Base-by-base conservation (phyloP, 140 eudicot genomes). In the Cichorium intybus region DNA sequence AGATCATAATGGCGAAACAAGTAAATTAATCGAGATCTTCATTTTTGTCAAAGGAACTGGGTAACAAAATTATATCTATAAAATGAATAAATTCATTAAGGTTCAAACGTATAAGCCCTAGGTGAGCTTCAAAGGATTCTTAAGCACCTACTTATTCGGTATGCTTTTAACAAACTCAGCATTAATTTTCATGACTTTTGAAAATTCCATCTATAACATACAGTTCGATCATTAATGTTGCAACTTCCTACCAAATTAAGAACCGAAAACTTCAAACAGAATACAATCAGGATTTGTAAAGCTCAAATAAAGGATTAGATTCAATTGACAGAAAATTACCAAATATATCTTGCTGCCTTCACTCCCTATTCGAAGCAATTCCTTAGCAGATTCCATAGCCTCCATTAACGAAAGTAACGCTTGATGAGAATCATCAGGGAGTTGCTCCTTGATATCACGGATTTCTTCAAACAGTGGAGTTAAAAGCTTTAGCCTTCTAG, bases 401-500 rank as follows among this genome's bases (percentile, higher is more conserved):
- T 73, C 71, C 35, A 63, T 62, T 22, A 92, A 70, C 31, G 77
- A 72, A 64, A 37, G 24, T n/a, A 92, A 69, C 2, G 82, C 71
- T 60, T 56, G 41, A 33, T 79, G 28, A 16, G 83, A 75, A 20
- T 77, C 78, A 10, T 75, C 63, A 21, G 82, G 70, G 1, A 81
- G 23, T 1, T 58, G 27, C 22, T 79, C 81, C 47, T 74, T 78
- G 49, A 71, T 61, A 56, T 92, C 98, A 34, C 91, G 85, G 64
- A 92, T 85, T 74, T 92, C 98, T 75, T 85, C 98, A 52, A 92
- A 92, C 84, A 92, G 63, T 23, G 98, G 98, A 16, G 75, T 85
- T 76, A 92, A 67, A 6, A 92, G 85, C 83, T 92, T 92, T 70
- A 92, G 47, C 75, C 98, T 71, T 37, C 98, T 62, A 28, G 93